Evolutionary conservation across 2,329 filamentous ascomycete species (phyloP), one percentile per base, ranked within the genome.

Genomic region (Trichoderma sp.): DNA sequence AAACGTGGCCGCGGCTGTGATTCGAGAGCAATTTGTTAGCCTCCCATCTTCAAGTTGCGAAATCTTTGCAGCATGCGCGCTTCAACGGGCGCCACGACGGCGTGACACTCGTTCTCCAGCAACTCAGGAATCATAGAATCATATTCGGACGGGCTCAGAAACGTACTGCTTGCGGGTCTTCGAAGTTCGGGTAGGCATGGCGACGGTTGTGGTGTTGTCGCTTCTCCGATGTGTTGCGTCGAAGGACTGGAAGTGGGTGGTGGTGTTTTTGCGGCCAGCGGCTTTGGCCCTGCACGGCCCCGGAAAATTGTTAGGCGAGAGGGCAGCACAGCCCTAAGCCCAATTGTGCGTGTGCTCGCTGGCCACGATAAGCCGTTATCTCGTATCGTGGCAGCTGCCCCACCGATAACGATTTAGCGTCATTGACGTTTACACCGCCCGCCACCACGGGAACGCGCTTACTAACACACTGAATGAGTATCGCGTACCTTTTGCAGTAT

Each of bases 1-100:
- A 96, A 83, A 99, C 96, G 87, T 99, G 93, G 85, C 95, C 95
- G 88, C 95, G 94, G 88, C 91, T 94, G 81, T 79, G 66, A 73
- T 75, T 72, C 71, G 74, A 72, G 21, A 75, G 73, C 35, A 60
- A 63, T 61, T 55, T 57, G 72, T 74, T 69, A 74, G 72, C 66
- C 61, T 37, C 55, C 24, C 11, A 62, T 62, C 27, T 21, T 27
- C 57, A 66, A 56, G 64, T 70, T 52, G 43, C 66, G 37, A 70
- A 70, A 68, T 59, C 49, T 11, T 24, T 27, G n/a, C 16, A 52
- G 58, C 35, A 43, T 35, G 47, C 63, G 59, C 61, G 55, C 64
- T 73, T 69, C 66, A 59, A 43, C 59, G 53, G 40, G 31, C n/a
- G 40, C 66, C 58, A 40, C 35, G 53, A 68, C 37, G 47, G 65